Evolutionary conservation across 2,329 filamentous ascomycete genomes (phyloP), one percentile per base, ranked within the genome.

Genomic region (Sporothrix variecibatus): DNA sequence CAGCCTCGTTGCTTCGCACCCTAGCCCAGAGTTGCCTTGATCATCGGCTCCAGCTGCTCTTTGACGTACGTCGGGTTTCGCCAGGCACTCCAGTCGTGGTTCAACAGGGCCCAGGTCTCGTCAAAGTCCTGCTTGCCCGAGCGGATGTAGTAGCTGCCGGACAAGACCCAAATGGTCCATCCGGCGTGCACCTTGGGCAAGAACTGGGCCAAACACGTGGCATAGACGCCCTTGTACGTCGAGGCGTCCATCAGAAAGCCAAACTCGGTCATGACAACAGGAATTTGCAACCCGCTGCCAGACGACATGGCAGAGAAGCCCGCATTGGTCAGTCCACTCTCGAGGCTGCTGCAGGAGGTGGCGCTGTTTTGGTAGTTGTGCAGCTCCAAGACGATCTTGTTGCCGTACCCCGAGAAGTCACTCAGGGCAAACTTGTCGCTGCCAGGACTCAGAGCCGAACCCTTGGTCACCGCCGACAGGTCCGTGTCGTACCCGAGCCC

Each of bases 151-250:
- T 91, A 91, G 77, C 87, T 88, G 0, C 88, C 88, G 0, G 84
- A 83, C 17, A 92, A 72, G 46, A 89, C 89, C 86, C 88, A 90
- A 80, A 87, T 83, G 79, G 87, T 85, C 88, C 88, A 89, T 15
- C 88, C 85, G 0, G 85, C 84, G 80, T 87, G 83, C 77, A 85
- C 81, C 53, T 81, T 79, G 0, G 85, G 84, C 69, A 91, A 79
- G 77, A 84, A 89, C 17, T 80, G 80, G 5, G 84, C 82, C 75
- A 90, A 79, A 76, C 88, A 90, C 15, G 82, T 83, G 2, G 86
- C 82, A 78, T 91, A 91, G 2, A 86, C 84, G 9, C 81, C 80
- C 62, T 82, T 77, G 80, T 85, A 88, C 1, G 84, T 85, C 2
- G 78, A 81, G 2, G 81, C 82, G 71, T 87, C 84, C 82, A 87